phyloP scores from a whole-genome alignment of 2,329 filamentous ascomycete species.

The Dothidotthia symphoricarpi region DNA sequence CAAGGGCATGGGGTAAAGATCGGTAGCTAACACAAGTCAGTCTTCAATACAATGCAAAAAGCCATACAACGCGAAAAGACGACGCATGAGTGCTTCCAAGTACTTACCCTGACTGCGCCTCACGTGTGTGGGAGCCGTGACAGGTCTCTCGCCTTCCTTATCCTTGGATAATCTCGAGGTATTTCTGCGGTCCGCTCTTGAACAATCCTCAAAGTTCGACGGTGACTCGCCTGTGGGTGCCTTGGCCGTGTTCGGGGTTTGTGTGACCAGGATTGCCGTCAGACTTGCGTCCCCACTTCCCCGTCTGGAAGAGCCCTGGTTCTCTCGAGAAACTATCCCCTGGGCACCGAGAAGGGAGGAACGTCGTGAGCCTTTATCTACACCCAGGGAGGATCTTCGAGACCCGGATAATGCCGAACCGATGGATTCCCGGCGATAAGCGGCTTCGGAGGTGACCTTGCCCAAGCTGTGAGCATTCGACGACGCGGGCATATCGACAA shows the following conservation, averaged over 20 bases:
- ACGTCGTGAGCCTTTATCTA: constrained; percentile 31
- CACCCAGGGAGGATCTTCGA: constrained; percentile 30
- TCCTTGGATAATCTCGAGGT: constrained; percentile 31
- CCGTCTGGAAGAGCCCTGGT: constrained; percentile 37
- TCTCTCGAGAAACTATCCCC: constrained; percentile 28
- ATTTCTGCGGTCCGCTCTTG: constrained; percentile 31
- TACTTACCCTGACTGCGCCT: constrained; percentile 38
- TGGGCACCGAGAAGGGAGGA: constrained; percentile 30
- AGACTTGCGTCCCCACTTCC: constrained; percentile 42
- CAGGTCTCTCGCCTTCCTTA: constrained; percentile 26
- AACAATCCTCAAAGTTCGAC: constrained; percentile 13
- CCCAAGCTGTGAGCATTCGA: constrained; percentile 8
- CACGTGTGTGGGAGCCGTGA: constrained; percentile 38
- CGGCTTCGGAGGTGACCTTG: constrained; percentile 17
- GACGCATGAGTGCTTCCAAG: no score
- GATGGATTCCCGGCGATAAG: constrained; percentile 27
- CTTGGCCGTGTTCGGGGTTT: constrained; percentile 34
- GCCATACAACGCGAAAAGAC: no score
- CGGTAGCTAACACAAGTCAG: constrained; percentile 21
- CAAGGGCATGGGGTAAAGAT: constrained; percentile 32
- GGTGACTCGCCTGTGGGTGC: constrained; percentile 16
- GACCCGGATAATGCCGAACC: constrained; percentile 28
- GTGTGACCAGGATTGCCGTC: constrained; percentile 42
- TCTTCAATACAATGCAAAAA: no score
- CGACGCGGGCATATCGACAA: constrained; percentile 8